A percentile compares a stretch with the other conserved stretches of the same genome.
Conservation (phyloP, 495 filamentous ascomycete species). For the Stereocaulon alpinum region DNA sequence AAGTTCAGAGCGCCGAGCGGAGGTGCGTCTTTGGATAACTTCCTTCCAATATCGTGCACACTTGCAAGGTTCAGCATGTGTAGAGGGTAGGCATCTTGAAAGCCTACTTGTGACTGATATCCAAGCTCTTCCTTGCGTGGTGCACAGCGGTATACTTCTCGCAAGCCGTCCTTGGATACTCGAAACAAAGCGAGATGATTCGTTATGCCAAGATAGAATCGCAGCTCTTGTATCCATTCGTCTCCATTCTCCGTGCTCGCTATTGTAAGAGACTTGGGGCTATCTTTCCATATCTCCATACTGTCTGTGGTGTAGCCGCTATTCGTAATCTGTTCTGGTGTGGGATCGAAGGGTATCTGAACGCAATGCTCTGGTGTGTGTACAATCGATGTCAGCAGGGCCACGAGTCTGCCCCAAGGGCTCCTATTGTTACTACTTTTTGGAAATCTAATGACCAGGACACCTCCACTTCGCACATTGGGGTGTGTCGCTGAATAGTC, state of each 20-base stretch:
- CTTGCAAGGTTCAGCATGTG: conserved; percentile 70
- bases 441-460: conserved; percentile 44
- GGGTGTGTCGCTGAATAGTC: conserved; percentile 32
- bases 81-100: conserved; percentile 83
- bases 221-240: conserved; percentile 35
- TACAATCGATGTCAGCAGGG: conserved; percentile 8
- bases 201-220: conserved; percentile 50
- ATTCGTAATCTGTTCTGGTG: conserved; percentile 38
- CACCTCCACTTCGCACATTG: conserved; percentile 44
- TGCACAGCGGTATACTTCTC: conserved; percentile 66
- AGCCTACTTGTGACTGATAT: conserved; percentile 68
- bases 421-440: conserved; percentile 15
- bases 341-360: conserved; percentile 55
- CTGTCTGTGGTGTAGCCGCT: conserved; percentile 48
- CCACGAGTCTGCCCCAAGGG: neutral
- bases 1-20: conserved; percentile 61
- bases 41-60: conserved; percentile 48
- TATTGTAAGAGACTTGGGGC: conserved; percentile 50
- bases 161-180: conserved; percentile 46
- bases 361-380: conserved; percentile 32
- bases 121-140: conserved; percentile 57
- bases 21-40: conserved; percentile 45
- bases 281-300: conserved; percentile 75
- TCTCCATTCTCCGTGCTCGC: conserved; percentile 28
- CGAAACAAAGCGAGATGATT: conserved; percentile 64